phyloP scores from a whole-genome alignment of 208 protist species.

The Lotmaria passim region DNA sequence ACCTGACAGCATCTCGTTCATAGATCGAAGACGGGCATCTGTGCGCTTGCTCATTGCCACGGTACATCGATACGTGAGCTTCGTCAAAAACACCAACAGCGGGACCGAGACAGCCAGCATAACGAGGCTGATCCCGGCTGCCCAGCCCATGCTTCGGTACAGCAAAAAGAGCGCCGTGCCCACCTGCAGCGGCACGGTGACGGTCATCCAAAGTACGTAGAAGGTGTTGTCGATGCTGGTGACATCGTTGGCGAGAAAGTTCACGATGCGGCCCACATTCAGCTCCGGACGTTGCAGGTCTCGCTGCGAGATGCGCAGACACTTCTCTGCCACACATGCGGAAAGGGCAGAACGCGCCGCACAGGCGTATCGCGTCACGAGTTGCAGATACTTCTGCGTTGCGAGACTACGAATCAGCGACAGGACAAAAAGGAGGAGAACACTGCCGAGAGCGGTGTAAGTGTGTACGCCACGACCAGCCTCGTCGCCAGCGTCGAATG shows the following conservation, averaged over 20 bases:
- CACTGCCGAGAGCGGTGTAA: slow-evolving; percentile 40
- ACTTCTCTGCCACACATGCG: slow-evolving; percentile 78
- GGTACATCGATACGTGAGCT: slow-evolving; percentile 30
- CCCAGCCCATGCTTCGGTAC: slow-evolving; percentile 60
- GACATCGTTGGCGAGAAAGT: slow-evolving; percentile 33
- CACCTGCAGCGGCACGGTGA: slow-evolving; percentile 50
- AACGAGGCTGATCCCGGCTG: slow-evolving; percentile 67
- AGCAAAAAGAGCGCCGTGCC: slow-evolving; percentile 67
- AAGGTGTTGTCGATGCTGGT: slow-evolving; percentile 3
- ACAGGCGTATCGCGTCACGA: neutral
- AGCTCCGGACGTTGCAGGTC: slow-evolving; percentile 64
- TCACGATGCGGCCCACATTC: slow-evolving; percentile 86
- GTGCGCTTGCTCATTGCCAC: slow-evolving; percentile 41
- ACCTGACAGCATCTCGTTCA: slow-evolving; percentile 91
- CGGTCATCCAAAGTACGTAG: slow-evolving; percentile 18
- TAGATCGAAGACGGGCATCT: slow-evolving; percentile 87
- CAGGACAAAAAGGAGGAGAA: slow-evolving; percentile 39
- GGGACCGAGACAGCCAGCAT: slow-evolving; percentile 76
- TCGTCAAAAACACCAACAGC: slow-evolving; percentile 61
- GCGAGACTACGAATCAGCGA: neutral
- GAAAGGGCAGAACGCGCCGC: slow-evolving; percentile 4
- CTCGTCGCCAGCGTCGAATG: neutral
- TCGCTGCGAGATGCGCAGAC: slow-evolving; percentile 51
- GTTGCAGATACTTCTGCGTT: slow-evolving; percentile 3
- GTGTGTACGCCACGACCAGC: neutral